A percentile compares a stretch with the other conserved stretches of the same genome.
phyloP scores from a whole-genome alignment of 305 asterid species.

The Fraxinus nigra region DNA sequence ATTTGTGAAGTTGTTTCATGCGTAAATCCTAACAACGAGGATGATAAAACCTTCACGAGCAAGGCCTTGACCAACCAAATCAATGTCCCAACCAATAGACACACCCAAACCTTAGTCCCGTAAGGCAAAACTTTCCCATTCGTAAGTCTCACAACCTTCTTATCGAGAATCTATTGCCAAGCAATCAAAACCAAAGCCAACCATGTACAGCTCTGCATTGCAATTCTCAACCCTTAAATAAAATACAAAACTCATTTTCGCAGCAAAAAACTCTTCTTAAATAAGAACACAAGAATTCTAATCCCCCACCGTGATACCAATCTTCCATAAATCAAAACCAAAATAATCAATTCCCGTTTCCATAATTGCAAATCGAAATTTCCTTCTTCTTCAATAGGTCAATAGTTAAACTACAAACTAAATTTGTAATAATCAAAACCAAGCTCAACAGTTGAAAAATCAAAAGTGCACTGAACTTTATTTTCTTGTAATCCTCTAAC shows the following conservation, averaged over 20 bases:
- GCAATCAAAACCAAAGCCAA: conserved; percentile 55
- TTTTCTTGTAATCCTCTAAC: conserved; percentile 44
- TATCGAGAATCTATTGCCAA: conserved; percentile 50
- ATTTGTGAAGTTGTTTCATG: too few relatives aligned
- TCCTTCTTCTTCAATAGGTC: conserved; percentile 14
- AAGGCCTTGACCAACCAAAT: conserved; percentile 53
- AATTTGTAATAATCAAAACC: conserved; percentile 30
- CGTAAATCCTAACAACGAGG: conserved; percentile 17
- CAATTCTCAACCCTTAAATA: conserved; percentile 52
- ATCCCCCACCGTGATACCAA: conserved; percentile 62
- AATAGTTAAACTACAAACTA: conserved; percentile 33
- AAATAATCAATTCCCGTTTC: conserved; percentile 60
- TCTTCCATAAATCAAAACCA: conserved; percentile 56
- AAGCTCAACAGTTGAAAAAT: conserved; percentile 40
- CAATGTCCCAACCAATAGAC: conserved; percentile 46
- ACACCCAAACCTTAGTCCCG: conserved; percentile 43
- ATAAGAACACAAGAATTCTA: conserved; percentile 41
- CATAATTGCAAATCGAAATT: conserved; percentile 40
- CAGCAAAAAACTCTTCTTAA: conserved; percentile 47
- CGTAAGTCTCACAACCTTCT: conserved; percentile 35
- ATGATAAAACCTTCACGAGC: conserved; percentile 58
- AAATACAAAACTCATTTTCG: conserved; percentile 55
- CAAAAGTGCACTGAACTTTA: conserved; percentile 33
- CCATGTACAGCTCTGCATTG: conserved; percentile 63
- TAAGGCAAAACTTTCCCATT: conserved; percentile 26